Base-by-base conservation (phyloP, 1,284 basidiomycete genomes). In the Xerocomus minutiporus region DNA sequence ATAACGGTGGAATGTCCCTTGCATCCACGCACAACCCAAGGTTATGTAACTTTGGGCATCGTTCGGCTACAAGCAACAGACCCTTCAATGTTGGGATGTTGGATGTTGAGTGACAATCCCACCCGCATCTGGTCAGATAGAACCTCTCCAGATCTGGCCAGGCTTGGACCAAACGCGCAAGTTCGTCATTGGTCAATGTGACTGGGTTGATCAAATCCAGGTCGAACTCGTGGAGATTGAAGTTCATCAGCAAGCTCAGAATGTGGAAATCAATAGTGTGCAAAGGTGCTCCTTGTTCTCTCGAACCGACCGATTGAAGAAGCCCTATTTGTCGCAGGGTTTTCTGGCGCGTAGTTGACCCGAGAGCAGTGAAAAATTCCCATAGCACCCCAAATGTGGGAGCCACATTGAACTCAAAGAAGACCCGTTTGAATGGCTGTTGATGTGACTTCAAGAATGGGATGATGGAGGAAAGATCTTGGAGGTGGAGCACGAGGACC, bases 181-280 rank as follows among this genome's bases (percentile, higher is more conserved):
- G 32, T 26, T 54, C 57, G 12, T 57, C 50, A 13, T 64, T 63
- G 12, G 51, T 28, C 42, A 62, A 40, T 9, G 51, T 46, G 28
- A 59, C 31, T 8, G 26, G 15, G 28, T 45, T 35, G 38, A 23
- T 39, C 39, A 60, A 3, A 7, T 43, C 1, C 26, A 58, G 3
- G 4, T 45, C 28, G 25, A 51, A n/a, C 17, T 3, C 1, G 15
- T 12, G 20, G 15, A 57, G 56, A 35, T 31, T 44, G 20, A 58
- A 55, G 17, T 9, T 20, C 32, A 23, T 39, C 15, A 58, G n/a
- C 12, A 46, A 52, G 25, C 52, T 38, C 32, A 57, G 39, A n/a
- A 40, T 9, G 23, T 29, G 29, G 34, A 58, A 58, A 7, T 45
- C 25, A 15, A 57, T 8, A 13, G 26, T 36, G 1, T 11, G 15